phyloP scores from a whole-genome alignment of 768 basidiomycete genomes.

The Fomitopsis serialis region DNA sequence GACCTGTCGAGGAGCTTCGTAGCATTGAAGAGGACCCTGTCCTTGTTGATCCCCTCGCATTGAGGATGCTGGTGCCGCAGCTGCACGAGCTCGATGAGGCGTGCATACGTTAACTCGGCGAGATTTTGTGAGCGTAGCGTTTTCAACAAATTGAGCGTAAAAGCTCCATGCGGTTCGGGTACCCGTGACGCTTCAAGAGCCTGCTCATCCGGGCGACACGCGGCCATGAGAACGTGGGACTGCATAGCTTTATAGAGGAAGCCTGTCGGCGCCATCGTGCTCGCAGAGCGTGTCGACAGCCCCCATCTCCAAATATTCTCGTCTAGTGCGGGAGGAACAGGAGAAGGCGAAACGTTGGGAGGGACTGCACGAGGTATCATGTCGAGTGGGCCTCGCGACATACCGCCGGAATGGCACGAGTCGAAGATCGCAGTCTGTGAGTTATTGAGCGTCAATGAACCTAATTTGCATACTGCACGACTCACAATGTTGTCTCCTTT shows the following conservation, averaged over 20 bases:
- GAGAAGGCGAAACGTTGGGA: not conserved
- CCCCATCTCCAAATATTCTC: not conserved
- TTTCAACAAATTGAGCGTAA: not conserved
- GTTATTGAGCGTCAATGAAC: not conserved
- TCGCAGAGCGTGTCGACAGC: not conserved
- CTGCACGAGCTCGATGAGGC: not conserved
- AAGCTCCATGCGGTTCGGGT: not conserved
- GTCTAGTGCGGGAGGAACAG: not conserved
- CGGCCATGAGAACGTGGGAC: not conserved
- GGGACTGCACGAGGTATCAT: not conserved
- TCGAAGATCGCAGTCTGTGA: slow-evolving; percentile 12
- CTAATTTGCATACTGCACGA: not conserved
- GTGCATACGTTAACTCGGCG: not conserved
- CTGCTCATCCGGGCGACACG: not conserved
- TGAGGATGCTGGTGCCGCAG: not conserved
- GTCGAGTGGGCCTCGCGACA: not conserved
- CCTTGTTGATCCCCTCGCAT: not conserved
- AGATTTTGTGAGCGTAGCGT: not conserved
- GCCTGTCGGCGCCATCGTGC: not conserved
- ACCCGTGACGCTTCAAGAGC: not conserved
- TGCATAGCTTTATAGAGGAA: not conserved
- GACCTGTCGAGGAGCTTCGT: not conserved
- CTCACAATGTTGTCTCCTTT: slow-evolving; percentile 6
- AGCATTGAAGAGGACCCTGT: not conserved
- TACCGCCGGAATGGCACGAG: slow-evolving; percentile 13